These are phyloP conservation scores for Paramecium primaurelia DNA, from an alignment of 73 alveolate genomes.

Conservation along the genomic window DNA sequence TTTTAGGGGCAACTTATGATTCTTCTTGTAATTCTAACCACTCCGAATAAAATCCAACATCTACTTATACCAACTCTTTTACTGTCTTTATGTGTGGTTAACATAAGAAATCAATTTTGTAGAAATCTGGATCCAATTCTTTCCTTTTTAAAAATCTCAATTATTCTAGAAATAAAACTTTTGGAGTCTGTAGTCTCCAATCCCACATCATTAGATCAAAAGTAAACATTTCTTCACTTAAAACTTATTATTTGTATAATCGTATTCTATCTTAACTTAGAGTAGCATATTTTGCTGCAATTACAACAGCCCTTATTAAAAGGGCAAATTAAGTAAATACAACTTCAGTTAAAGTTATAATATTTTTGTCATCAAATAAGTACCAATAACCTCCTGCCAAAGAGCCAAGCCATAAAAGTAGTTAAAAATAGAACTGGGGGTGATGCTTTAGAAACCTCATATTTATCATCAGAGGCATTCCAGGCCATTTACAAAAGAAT, in stretches of 20 bases:
- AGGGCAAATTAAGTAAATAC: neutral
- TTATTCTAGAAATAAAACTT: neutral
- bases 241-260: neutral
- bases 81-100: neutral
- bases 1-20: neutral
- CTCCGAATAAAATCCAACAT: neutral
- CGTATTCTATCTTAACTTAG: neutral
- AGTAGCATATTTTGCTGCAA: conserved; percentile 29
- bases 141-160: neutral
- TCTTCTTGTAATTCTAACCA: neutral
- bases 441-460: conserved; percentile 21
- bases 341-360: conserved; percentile 9
- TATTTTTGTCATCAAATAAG: neutral
- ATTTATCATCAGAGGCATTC: neutral
- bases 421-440: neutral
- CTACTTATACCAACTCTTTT: neutral
- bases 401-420: conserved; percentile 12
- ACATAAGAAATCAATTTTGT: neutral
- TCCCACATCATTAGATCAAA: conserved; percentile 49
- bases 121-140: neutral
- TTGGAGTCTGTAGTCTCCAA: conserved; percentile 9
- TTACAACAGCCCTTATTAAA: conserved; percentile 34
- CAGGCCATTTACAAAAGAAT: conserved; percentile 21
- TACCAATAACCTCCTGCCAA: neutral
- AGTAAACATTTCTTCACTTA: neutral